Evolutionary conservation across 805 yeast species (phyloP), one percentile per base, ranked within the genome.

Genomic region (Candida easanensis): DNA sequence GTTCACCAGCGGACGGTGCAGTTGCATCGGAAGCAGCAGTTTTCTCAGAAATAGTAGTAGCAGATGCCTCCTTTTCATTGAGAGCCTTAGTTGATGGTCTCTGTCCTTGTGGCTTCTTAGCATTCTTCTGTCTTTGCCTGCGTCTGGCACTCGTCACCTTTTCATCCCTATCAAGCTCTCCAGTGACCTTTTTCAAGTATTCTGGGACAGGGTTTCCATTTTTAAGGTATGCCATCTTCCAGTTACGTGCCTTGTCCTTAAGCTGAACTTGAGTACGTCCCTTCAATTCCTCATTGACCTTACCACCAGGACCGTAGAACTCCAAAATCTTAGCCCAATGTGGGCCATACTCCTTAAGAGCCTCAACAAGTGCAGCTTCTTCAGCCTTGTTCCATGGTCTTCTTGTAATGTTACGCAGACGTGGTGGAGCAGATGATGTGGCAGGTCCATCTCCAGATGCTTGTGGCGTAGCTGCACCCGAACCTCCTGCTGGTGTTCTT

Each of bases 221-320:
- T 57, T 88, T 86, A 45, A 89, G 67, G 60, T 84, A 88, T 51
- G 82, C 82, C 77, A 90, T 77, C 61, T 93, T 93, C 88, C 97
- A 85, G 60, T 93, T 93, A 52, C 99, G 76, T 0, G 98, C 98
- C 61, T 93, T 93, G 61, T 93, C 99, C 63, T 93, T 93, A 45
- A 93, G 72, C 61, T 93, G 99, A 15, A 91, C 88, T 57, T 89
- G 95, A 4, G 85, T 83, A 60, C 99, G 73, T 60, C 88, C 86
- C 63, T 88, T 91, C 53, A 93, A 71, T 1, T 82, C 78, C 61
- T 93, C 98, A 32, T 82, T 80, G 20, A 84, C 73, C 36, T 82
- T 75, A 4, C 99, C 99, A 8, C 98, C 98, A 4, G 96, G 86
- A 2, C 99, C 99, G 61, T 84, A 86, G n/a, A 85, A 66, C 56